A percentile compares a stretch with the other conserved stretches of the same genome.
Conservation (phyloP, 805 yeast species). For the Nakazawaea anatomiae region DNA sequence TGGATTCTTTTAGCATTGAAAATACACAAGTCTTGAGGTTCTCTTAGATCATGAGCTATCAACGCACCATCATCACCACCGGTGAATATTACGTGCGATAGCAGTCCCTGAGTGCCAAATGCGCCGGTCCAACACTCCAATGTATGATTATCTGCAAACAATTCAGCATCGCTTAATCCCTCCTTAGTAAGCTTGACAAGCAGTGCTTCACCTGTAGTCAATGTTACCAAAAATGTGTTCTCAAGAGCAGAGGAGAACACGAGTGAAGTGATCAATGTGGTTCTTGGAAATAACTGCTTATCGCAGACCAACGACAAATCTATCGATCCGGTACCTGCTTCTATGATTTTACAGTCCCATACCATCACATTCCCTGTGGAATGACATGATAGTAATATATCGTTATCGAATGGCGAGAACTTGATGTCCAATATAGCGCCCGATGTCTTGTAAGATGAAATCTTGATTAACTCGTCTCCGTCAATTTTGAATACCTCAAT, state of each 20-base stretch:
- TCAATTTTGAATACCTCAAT: slow-evolving; percentile 34
- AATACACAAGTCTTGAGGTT: slow-evolving; percentile 23
- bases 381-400: slow-evolving; percentile 57
- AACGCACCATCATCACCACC: slow-evolving; percentile 89
- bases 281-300: slow-evolving; percentile 41
- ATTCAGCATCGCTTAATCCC: slow-evolving; percentile 12
- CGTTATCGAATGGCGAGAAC: slow-evolving; percentile 47
- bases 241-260: slow-evolving; percentile 43
- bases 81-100: slow-evolving; percentile 57
- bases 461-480: slow-evolving; percentile 16
- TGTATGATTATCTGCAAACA: slow-evolving; percentile 43
- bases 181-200: slow-evolving; percentile 27
- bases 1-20: slow-evolving; percentile 51
- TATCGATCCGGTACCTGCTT: slow-evolving; percentile 13
- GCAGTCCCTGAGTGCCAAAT: slow-evolving; percentile 51
- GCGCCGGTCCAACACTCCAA: slow-evolving; percentile 89
- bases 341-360: slow-evolving; percentile 43
- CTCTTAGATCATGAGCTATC: slow-evolving; percentile 65
- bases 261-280: slow-evolving; percentile 56
- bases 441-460: slow-evolving; percentile 28
- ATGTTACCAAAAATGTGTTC: slow-evolving; percentile 44
- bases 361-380: slow-evolving; percentile 70
- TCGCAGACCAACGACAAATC: slow-evolving; percentile 21
- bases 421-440: slow-evolving; percentile 79
- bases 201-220: slow-evolving; percentile 61